A percentile compares a stretch with the other conserved stretches of the same genome.
Evolutionary conservation across 345 rosid species (phyloP).

Genomic region (Gynandropsis gynandra): DNA sequence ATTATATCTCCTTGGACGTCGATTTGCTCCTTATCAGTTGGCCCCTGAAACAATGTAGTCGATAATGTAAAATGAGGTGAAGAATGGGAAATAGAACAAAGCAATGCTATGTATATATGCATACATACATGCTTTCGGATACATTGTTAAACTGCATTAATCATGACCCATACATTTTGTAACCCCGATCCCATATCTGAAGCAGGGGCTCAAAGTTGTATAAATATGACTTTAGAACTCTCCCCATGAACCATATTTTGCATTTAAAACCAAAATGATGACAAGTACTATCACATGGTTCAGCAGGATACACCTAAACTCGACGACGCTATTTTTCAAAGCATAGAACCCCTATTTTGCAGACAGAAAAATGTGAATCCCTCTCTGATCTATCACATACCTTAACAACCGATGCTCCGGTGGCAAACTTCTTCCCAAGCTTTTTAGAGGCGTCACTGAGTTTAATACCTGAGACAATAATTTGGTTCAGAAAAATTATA

Average conservation of each 20-base stretch:
- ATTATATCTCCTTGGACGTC: conserved; percentile 98
- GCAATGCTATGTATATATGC: too few species aligned
- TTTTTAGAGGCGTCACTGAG: conserved; percentile 90
- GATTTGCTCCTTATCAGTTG: conserved; percentile 94
- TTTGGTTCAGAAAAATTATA: conserved; percentile 11
- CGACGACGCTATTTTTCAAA: not conserved
- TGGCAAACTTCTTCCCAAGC: conserved; percentile 95
- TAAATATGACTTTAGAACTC: too few species aligned
- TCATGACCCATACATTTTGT: too few species aligned
- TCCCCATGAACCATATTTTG: too few species aligned
- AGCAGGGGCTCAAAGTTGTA: too few species aligned
- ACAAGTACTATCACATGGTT: too few species aligned
- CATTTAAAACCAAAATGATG: not conserved
- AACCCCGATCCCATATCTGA: too few species aligned
- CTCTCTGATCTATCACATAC: too few species aligned
- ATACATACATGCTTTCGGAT: too few species aligned
- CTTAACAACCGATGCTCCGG: conserved; percentile 98
- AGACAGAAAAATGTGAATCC: too few species aligned
- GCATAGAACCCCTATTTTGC: conserved; percentile 5
- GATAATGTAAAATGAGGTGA: conserved; percentile 9
- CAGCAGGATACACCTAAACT: conserved; percentile 1
- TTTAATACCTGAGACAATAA: conserved; percentile 58
- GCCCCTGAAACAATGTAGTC: conserved; percentile 49
- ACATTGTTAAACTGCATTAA: too few species aligned
- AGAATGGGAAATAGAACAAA: not conserved